Conservation (phyloP, 805 yeast species). For the Kuraishia ogatae region DNA sequence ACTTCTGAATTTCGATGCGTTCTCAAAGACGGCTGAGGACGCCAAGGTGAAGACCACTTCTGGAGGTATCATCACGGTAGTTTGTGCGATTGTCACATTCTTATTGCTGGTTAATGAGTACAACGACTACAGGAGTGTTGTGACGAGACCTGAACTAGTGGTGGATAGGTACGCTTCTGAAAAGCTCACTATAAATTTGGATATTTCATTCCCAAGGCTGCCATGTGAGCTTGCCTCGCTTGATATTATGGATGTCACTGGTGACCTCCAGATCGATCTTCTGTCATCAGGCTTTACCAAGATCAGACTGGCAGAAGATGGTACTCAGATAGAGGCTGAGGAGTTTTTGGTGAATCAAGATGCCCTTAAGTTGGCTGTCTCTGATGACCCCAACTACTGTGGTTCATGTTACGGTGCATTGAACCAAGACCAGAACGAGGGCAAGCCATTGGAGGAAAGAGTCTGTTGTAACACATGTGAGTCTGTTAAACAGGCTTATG, state of each 20-base stretch:
- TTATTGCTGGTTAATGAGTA: constrained; percentile 68
- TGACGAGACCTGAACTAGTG: constrained; percentile 73
- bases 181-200: constrained; percentile 70
- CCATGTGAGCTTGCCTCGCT: constrained; percentile 80
- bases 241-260: constrained; percentile 85
- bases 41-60: constrained; percentile 80
- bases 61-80: constrained; percentile 82
- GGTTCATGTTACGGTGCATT: constrained; percentile 89
- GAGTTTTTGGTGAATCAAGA: constrained; percentile 31
- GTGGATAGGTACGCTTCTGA: constrained; percentile 78
- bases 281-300: constrained; percentile 63
- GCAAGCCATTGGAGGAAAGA: constrained; percentile 27
- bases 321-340: constrained; percentile 34
- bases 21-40: constrained; percentile 90
- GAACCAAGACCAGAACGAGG: constrained; percentile 44
- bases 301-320: constrained; percentile 50
- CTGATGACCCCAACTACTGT: constrained; percentile 42
- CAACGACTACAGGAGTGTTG: constrained; percentile 58
- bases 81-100: constrained; percentile 53
- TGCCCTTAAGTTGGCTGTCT: constrained; percentile 12
- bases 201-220: constrained; percentile 71
- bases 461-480: constrained; percentile 83
- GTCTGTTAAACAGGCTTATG: constrained; percentile 74
- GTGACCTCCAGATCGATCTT: constrained; percentile 74
- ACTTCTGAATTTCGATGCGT: constrained; percentile 72